Base-by-base conservation (phyloP, 805 yeast species). In the Yarrowia yakushimensis region DNA sequence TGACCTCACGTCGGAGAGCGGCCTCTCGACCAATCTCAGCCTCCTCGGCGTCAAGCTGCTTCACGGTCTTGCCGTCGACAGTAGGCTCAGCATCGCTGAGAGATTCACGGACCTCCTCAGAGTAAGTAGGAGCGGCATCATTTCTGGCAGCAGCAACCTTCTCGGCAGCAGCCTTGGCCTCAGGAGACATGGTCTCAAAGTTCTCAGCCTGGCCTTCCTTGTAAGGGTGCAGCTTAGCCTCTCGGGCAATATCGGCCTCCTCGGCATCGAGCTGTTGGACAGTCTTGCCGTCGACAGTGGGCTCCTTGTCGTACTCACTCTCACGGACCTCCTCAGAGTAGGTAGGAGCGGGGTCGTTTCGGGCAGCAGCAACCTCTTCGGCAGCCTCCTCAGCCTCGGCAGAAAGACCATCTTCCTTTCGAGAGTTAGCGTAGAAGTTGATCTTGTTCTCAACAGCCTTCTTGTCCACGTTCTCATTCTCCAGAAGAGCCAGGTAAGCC, bases 371-470 rank as follows among this genome's bases (percentile, higher is more conserved):
- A 36, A 45, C 52, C 52, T 45, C 30, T 27, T 45, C 37, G n/a
- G 52, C 52, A 13, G 52, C 52, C 18, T 30, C 52, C 52, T 45
- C 10, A 13, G 57, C 57, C 57, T 48, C 57, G n/a, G 30, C n/a
- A 5, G 41, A n/a, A 31, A 33, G 23, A 20, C 28, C 55, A 20
- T 15, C 20, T n/a, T 12, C 23, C 13, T 25, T 13, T 48, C 41
- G 39, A 25, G 57, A 33, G 33, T 52, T 34, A 7, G 23, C 31
- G 59, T 52, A 52, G 43, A 36, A 17, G 43, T 52, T n/a, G 43
- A 34, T 23, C 43, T 52, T 52, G 17, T 52, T 11, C 22, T 23
- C 23, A 13, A 34, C 59, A 10, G 59, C 59, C 59, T 52, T 17
- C 43, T 52, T 17, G 25, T 52, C 43, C 7, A 28, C 43, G 8